A percentile compares a stretch with the other conserved stretches of the same genome.
Conservation (phyloP, 805 yeast genomes). For the Starmera caribaea region DNA sequence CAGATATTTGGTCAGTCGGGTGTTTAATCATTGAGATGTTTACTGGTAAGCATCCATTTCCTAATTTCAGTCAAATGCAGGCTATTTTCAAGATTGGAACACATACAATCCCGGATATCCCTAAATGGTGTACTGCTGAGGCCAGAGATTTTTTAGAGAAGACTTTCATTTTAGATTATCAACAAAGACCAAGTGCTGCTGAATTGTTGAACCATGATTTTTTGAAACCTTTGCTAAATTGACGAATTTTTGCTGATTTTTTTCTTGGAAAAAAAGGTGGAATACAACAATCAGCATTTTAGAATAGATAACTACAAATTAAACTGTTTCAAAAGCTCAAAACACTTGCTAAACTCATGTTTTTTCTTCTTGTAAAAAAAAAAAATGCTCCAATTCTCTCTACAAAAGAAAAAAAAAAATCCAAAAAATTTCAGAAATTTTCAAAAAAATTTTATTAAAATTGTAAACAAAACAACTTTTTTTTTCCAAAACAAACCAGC, state of each 20-base stretch:
- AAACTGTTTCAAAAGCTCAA: too few species aligned
- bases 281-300: too few species aligned
- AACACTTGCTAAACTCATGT: too few species aligned
- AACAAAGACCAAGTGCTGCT: constrained; percentile 63
- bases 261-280: too few species aligned
- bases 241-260: not conserved
- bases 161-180: constrained; percentile 70
- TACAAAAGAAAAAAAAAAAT: too few species aligned
- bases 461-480: too few species aligned
- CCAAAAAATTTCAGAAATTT: too few species aligned
- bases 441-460: too few species aligned
- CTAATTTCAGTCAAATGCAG: constrained; percentile 92
- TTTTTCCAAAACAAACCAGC: too few species aligned
- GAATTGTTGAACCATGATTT: constrained; percentile 62
- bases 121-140: constrained; percentile 58
- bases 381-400: too few species aligned
- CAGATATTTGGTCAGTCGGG: constrained; percentile 97
- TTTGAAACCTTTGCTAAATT: constrained; percentile 18
- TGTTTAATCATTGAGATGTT: constrained; percentile 92
- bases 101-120: constrained; percentile 69
- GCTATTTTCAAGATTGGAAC: constrained; percentile 93
- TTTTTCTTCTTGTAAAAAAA: too few species aligned
- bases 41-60: constrained; percentile 94
- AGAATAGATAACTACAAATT: too few species aligned
- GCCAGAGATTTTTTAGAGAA: constrained; percentile 55